These are phyloP conservation scores for Licmophora abbreviata DNA, from an alignment of 108 stramenopile species.

Conservation along the genomic window DNA sequence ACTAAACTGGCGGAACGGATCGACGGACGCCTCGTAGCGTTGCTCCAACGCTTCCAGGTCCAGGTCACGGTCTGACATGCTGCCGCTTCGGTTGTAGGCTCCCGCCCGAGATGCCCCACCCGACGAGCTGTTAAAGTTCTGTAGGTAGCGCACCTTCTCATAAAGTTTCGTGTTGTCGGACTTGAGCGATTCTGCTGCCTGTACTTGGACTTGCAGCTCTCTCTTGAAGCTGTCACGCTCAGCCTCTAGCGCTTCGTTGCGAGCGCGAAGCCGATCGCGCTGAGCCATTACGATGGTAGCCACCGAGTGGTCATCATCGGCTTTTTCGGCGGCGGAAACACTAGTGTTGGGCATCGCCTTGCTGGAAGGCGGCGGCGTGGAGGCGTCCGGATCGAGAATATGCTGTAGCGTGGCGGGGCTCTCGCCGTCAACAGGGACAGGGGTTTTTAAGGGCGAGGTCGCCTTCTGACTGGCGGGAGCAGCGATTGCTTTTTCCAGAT, in stretches of 20 bases:
- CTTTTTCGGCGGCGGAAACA: slow-evolving; percentile 41
- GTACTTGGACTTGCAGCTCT: slow-evolving; percentile 77
- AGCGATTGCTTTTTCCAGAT: slow-evolving; percentile 66
- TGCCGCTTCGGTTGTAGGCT: slow-evolving; percentile 16
- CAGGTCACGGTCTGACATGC: slow-evolving; percentile 45
- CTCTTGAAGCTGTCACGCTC: slow-evolving; percentile 84
- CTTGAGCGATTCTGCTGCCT: slow-evolving; percentile 62
- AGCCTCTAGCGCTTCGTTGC: slow-evolving; percentile 75
- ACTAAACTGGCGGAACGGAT: slow-evolving; percentile 84
- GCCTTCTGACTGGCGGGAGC: slow-evolving; percentile 20
- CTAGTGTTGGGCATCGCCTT: not conserved
- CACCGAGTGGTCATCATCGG: slow-evolving; percentile 78
- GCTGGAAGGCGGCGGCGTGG: slow-evolving; percentile 20
- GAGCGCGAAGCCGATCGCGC: slow-evolving; percentile 66
- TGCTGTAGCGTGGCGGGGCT: slow-evolving; percentile 48
- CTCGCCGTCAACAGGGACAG: slow-evolving; percentile 10
- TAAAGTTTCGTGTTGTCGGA: slow-evolving; percentile 85
- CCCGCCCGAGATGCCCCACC: slow-evolving; percentile 10
- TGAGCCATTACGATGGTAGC: slow-evolving; percentile 89
- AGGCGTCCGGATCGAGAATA: slow-evolving; percentile 62
- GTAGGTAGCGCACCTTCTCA: slow-evolving; percentile 85
- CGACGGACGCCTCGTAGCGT: slow-evolving; percentile 82
- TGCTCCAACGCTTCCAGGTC: slow-evolving; percentile 86
- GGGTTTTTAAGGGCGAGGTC: slow-evolving; percentile 7
- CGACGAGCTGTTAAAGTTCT: slow-evolving; percentile 41